Evolutionary conservation across 495 filamentous ascomycete genomes (phyloP), one percentile per base, ranked within the genome.

Genomic region (Trichoderma orchidacearum): DNA sequence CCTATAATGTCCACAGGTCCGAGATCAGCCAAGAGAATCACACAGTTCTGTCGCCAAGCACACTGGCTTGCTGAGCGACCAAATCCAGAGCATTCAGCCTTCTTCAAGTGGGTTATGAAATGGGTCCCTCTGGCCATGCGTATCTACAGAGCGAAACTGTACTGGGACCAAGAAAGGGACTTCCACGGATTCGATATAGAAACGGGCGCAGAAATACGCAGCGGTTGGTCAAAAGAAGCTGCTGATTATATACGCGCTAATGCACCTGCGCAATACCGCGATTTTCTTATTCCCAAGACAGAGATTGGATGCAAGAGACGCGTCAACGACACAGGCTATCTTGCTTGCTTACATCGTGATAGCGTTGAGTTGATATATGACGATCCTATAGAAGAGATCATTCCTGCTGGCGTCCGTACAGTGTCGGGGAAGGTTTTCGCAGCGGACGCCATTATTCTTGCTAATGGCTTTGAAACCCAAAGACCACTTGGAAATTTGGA

Each of bases 201-300:
- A 21, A 58, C 58, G 12, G 61, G 63, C 9, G 64, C 63, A 0
- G 66, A 62, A 53, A 56, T 69, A 23, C 64, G 75, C 13, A 66
- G 68, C 48, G 52, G 63, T 48, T 53, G 67, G 11, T 74, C 83
- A 57, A 63, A 73, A 8, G 30, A 61, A 21, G 64, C 77, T 9
- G 30, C 81, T 30, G 52, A 59, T 4, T 70, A 79, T 30, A 78
- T 86, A 72, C 73, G 73, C 54, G 60, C 58, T 8, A 65, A 60
- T 1, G 74, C 74, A 1, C 84, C 84, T 0, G 65, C 75, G 53
- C 78, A 83, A 62, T 87, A 86, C 56, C 80, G 82, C 55, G 76
- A 85, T 29, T 78, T 86, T 3, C 62, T 87, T 1, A 78, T 76
- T 5, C 83, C 83, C 0, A 70, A 85, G 58, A 86, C 83, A 58